Evolutionary conservation across 75 land plant species (phyloP).

Genomic region (Picea sitchensis): DNA sequence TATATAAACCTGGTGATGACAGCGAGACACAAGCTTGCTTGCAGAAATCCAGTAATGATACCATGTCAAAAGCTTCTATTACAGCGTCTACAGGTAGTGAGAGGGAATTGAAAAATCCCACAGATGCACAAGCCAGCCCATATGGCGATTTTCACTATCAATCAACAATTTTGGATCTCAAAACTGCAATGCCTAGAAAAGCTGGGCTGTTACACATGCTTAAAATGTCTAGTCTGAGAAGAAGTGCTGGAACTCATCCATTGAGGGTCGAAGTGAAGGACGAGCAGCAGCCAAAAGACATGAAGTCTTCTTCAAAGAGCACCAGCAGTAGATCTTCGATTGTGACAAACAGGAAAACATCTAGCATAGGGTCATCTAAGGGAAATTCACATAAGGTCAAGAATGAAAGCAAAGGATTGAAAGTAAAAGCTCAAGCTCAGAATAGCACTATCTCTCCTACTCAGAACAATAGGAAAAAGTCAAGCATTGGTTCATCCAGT

Average conservation of each 20-base stretch:
- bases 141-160: neutral
- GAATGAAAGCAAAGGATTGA: too few relatives aligned
- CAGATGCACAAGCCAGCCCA: neutral
- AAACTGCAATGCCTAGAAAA: neutral
- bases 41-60: too few relatives aligned
- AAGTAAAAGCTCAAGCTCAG: too few relatives aligned
- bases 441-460: too few relatives aligned
- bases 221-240: conserved; percentile 4
- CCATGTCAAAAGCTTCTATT: too few relatives aligned
- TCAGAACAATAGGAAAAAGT: too few relatives aligned
- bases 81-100: too few relatives aligned
- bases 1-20: neutral
- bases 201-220: neutral
- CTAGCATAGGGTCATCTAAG: neutral
- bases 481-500: neutral
- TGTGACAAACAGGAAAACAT: neutral
- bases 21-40: too few relatives aligned
- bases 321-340: neutral
- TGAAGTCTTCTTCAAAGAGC: neutral
- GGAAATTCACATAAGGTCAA: too few relatives aligned
- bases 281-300: neutral
- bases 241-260: conserved; percentile 1
- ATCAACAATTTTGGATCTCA: neutral
- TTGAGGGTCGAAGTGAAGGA: conserved; percentile 12
- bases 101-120: neutral